Conservation (phyloP, 345 rosid genomes). For the Dipteronia sinensis region DNA sequence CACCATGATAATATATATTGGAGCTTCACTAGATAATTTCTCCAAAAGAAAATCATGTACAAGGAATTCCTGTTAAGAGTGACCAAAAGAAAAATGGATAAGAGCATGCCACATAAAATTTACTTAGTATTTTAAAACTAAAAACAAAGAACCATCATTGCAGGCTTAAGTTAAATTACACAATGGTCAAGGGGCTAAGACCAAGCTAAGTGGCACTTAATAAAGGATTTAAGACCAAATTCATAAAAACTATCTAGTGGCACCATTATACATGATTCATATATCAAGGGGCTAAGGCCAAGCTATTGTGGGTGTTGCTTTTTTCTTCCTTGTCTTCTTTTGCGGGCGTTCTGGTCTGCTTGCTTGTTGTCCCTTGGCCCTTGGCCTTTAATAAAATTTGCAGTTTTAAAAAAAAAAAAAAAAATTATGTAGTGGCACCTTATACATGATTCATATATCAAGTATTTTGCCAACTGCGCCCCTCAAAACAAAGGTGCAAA, state of each 20-base stretch:
- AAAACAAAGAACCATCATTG: background rate
- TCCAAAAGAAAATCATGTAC: slow-evolving; percentile 76
- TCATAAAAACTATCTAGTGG: background rate
- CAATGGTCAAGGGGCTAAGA: background rate
- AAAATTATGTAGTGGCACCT: too few species aligned
- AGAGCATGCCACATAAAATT: slow-evolving; percentile 6
- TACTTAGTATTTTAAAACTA: background rate
- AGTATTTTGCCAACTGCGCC: slow-evolving; percentile 3
- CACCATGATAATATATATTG: slow-evolving; percentile 71
- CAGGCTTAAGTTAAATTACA: background rate
- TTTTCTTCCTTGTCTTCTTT: too few species aligned
- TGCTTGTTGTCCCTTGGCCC: too few species aligned
- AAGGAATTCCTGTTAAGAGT: slow-evolving; percentile 67
- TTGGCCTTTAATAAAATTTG: too few species aligned
- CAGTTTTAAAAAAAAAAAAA: too few species aligned
- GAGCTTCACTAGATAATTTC: slow-evolving; percentile 68
- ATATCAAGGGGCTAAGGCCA: too few species aligned
- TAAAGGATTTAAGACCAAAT: background rate
- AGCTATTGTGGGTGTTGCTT: too few species aligned
- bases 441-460: background rate
- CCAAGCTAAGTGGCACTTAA: slow-evolving; percentile 10
- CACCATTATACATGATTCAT: background rate
- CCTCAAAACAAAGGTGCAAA: slow-evolving; percentile 2
- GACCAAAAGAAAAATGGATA: slow-evolving; percentile 17
- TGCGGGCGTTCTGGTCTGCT: too few species aligned